Evolutionary conservation across 2,329 filamentous ascomycete genomes (phyloP).

Genomic region (Drechslera avenae): DNA sequence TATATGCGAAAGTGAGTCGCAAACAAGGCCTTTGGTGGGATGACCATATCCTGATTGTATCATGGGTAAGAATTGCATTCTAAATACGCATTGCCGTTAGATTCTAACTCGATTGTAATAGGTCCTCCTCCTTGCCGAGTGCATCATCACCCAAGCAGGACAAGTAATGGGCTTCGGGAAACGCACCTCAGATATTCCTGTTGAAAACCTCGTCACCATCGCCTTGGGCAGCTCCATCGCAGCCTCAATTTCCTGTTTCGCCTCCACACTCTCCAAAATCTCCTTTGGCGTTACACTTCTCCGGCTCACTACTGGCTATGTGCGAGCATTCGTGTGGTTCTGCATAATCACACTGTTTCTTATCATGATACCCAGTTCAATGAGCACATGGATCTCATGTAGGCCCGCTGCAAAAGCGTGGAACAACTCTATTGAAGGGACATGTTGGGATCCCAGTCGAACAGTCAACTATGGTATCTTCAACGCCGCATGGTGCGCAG

Average conservation of each 20-base stretch:
- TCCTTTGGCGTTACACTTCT: constrained; percentile 38
- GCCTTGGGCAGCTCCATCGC: constrained; percentile 21
- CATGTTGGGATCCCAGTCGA: constrained; percentile 26
- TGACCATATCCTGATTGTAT: constrained; percentile 23
- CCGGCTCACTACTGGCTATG: constrained; percentile 22
- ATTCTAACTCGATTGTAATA: constrained; percentile 13
- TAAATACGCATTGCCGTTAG: neutral
- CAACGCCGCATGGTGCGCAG: constrained; percentile 34
- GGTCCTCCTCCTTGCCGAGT: constrained; percentile 29
- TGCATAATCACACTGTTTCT: constrained; percentile 31
- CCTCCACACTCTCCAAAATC: constrained; percentile 34
- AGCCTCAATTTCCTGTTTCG: constrained; percentile 33
- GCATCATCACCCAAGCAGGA: constrained; percentile 27
- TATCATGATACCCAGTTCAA: constrained; percentile 32
- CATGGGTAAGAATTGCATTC: constrained; percentile 24
- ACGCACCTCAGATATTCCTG: constrained; percentile 22
- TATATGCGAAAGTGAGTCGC: constrained; percentile 37
- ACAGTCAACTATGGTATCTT: constrained; percentile 34
- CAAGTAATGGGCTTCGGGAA: constrained; percentile 32
- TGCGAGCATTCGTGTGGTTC: constrained; percentile 32
- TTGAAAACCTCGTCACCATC: constrained; percentile 22
- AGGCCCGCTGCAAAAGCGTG: constrained; percentile 24
- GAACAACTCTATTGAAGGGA: constrained; percentile 21
- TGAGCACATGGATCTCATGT: constrained; percentile 30
- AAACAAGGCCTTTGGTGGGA: constrained; percentile 29